A percentile compares a stretch with the other conserved stretches of the same genome.
Conservation (phyloP, 2,329 filamentous ascomycete species). For the Acephala macrosclerotiorum region DNA sequence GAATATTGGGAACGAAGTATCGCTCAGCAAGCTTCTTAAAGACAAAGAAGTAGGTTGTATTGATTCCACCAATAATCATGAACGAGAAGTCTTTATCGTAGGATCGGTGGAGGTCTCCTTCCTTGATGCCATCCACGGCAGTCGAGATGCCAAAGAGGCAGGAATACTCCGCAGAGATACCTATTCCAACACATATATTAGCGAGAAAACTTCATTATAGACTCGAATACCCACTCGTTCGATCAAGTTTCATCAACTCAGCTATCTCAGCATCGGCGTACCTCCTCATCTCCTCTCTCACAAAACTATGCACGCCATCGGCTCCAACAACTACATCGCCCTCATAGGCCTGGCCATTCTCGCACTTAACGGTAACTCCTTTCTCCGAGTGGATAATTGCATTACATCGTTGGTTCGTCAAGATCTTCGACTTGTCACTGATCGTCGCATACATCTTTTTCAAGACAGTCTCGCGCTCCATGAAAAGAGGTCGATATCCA, state of each 20-base stretch:
- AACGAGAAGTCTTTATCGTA: constrained; percentile 26
- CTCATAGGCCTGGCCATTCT: constrained; percentile 26
- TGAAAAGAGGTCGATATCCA: constrained; percentile 15
- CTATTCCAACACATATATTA: not conserved
- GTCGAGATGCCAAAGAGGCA: constrained; percentile 34
- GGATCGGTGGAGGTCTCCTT: constrained; percentile 18
- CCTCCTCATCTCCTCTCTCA: constrained; percentile 31
- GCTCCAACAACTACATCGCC: constrained; percentile 33
- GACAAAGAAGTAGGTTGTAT: constrained; percentile 30
- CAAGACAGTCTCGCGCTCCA: constrained; percentile 15
- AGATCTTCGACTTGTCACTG: constrained; percentile 23
- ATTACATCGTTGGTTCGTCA: constrained; percentile 18
- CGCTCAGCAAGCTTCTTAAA: constrained; percentile 25
- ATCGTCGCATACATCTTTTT: constrained; percentile 20
- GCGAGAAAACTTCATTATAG: not conserved
- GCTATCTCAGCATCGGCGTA: constrained; percentile 16
- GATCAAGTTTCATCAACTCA: constrained; percentile 17
- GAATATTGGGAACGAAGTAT: constrained; percentile 28
- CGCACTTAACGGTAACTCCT: constrained; percentile 25
- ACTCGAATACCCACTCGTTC: constrained; percentile 21
- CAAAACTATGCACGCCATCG: constrained; percentile 33
- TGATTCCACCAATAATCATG: constrained; percentile 25
- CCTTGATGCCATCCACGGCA: constrained; percentile 21
- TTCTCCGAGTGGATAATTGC: constrained; percentile 24
- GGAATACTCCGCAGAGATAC: constrained; percentile 28